A percentile compares a stretch with the other conserved stretches of the same genome.
phyloP scores from a whole-genome alignment of 2,329 filamentous ascomycete genomes.

The Sarocladium brachiariae region DNA sequence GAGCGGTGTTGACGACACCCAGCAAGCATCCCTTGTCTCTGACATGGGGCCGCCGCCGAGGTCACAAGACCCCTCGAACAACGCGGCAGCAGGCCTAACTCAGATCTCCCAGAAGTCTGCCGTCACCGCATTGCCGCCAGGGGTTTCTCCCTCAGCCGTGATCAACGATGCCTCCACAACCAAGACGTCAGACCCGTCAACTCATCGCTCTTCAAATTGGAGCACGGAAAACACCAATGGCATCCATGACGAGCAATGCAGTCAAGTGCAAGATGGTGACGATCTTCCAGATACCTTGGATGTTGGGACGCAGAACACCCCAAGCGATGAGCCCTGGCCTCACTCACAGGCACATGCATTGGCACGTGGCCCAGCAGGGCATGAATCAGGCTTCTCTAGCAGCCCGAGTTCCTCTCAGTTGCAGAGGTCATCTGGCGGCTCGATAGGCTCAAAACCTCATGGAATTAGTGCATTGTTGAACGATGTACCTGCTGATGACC shows the following conservation, averaged over 20 bases:
- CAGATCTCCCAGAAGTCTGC: slow-evolving; percentile 60
- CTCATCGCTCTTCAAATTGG: slow-evolving; percentile 54
- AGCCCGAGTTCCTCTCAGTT: slow-evolving; percentile 34
- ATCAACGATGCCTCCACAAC: slow-evolving; percentile 89
- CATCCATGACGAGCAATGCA: slow-evolving; percentile 39
- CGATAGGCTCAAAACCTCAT: slow-evolving; percentile 27
- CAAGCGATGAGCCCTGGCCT: slow-evolving; percentile 47
- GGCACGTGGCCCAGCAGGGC: slow-evolving; percentile 16
- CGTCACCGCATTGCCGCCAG: slow-evolving; percentile 49
- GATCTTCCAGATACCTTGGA: slow-evolving; percentile 50
- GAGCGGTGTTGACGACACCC: slow-evolving; percentile 43
- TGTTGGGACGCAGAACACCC: slow-evolving; percentile 37
- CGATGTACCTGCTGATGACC: slow-evolving; percentile 8
- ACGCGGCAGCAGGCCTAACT: slow-evolving; percentile 40
- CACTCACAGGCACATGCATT: slow-evolving; percentile 52
- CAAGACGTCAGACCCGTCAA: slow-evolving; percentile 73
- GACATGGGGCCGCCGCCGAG: slow-evolving; percentile 43
- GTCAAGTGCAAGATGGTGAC: slow-evolving; percentile 24
- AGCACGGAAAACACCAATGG: slow-evolving; percentile 72
- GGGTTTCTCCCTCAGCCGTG: slow-evolving; percentile 50
- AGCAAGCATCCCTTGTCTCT: slow-evolving; percentile 37
- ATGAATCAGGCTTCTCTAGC: slow-evolving; percentile 25
- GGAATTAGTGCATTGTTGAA: slow-evolving; percentile 10
- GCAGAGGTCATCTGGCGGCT: slow-evolving; percentile 17
- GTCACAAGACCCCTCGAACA: slow-evolving; percentile 30